phyloP scores from a whole-genome alignment of 257 asterid species.

The Vinca minor region DNA sequence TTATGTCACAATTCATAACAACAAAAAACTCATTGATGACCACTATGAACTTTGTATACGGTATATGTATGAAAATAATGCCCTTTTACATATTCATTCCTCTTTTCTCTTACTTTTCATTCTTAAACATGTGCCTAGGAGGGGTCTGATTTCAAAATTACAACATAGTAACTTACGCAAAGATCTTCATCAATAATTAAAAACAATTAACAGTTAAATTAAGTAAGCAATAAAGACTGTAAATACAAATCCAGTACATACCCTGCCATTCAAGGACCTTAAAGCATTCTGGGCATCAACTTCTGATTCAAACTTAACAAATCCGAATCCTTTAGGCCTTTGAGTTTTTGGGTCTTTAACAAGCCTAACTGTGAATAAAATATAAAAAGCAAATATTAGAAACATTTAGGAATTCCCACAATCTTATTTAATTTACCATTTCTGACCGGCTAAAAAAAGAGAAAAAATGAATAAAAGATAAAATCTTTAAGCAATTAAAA shows the following conservation, averaged over 20 bases:
- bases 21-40: no score
- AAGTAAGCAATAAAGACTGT: neutral
- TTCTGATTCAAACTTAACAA: conserved; percentile 51
- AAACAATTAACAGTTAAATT: neutral
- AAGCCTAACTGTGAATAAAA: conserved; percentile 46
- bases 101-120: neutral
- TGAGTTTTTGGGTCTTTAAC: conserved; percentile 47
- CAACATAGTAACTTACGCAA: neutral
- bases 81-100: neutral
- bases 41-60: no score
- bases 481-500: neutral
- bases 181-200: neutral
- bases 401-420: no score
- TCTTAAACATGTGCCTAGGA: neutral
- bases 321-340: conserved; percentile 74
- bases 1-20: neutral
- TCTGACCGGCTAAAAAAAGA: neutral
- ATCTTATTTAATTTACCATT: no score
- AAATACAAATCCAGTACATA: conserved; percentile 11
- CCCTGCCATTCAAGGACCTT: conserved; percentile 61
- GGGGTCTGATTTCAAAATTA: neutral
- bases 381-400: neutral
- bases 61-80: no score
- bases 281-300: conserved; percentile 51
- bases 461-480: neutral